Evolutionary conservation across 768 basidiomycete genomes (phyloP).

Genomic region (Lactarius deliciosus): DNA sequence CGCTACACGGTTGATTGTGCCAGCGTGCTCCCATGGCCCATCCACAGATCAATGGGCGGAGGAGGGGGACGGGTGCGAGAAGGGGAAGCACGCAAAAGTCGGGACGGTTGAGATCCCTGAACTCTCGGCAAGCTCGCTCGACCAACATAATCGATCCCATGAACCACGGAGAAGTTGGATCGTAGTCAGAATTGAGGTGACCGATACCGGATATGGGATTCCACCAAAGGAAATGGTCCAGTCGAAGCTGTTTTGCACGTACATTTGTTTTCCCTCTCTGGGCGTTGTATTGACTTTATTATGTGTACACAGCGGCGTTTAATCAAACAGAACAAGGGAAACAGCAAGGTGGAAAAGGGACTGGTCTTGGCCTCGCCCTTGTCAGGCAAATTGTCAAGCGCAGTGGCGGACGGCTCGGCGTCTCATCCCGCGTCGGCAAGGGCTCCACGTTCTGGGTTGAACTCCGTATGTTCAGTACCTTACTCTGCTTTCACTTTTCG

Average conservation of each 20-base stretch:
- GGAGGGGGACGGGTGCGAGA: background rate
- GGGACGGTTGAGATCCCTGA: constrained; percentile 4
- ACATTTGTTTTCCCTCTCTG: background rate
- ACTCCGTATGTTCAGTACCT: constrained; percentile 46
- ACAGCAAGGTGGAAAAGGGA: constrained; percentile 60
- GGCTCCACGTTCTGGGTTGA: constrained; percentile 93
- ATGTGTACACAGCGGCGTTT: constrained; percentile 52
- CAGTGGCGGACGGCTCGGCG: constrained; percentile 48
- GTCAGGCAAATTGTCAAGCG: constrained; percentile 55
- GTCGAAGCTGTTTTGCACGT: constrained; percentile 68
- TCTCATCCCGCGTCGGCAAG: constrained; percentile 46
- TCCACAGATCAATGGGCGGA: constrained; percentile 1
- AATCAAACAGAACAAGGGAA: constrained; percentile 78
- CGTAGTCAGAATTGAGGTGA: constrained; percentile 82
- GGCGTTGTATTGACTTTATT: background rate
- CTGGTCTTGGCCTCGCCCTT: constrained; percentile 52
- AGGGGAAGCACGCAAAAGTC: background rate
- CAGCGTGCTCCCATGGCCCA: constrained; percentile 16
- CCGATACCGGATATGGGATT: constrained; percentile 72
- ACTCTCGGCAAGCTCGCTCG: constrained; percentile 40
- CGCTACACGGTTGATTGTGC: constrained; percentile 58
- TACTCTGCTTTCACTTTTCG: too few species aligned
- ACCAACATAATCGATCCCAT: constrained; percentile 50
- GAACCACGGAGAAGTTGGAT: constrained; percentile 55
- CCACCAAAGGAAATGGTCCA: constrained; percentile 65